Base-by-base conservation (phyloP, 805 yeast species). In the Pachysolen tannophilus region DNA sequence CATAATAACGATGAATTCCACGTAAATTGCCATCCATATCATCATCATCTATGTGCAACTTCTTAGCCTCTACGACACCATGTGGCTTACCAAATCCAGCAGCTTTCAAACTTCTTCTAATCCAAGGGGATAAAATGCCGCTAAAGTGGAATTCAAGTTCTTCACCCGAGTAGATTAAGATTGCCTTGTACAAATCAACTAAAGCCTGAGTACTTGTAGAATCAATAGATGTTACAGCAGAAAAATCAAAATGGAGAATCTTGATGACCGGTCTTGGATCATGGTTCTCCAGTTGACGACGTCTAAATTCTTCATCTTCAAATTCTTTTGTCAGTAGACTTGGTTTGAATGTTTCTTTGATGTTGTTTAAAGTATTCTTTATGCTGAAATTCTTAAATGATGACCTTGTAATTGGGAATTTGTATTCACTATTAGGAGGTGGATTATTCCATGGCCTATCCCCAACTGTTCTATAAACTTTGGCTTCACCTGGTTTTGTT, bases 371-470 rank as follows among this genome's bases (percentile, higher is more conserved):
- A n/a, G n/a, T n/a, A n/a, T n/a, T n/a, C n/a, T n/a, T n/a, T n/a
- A n/a, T n/a, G 20, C 9, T 14, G 3, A 27, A 27, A 14, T 27
- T 14, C 13, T 14, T 27, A 15, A 46, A 28, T 47, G 45, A 39
- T 50, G 50, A 14, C 42, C n/a, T 40, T 53, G 59, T 13, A 60
- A 63, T 20, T n/a, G 40, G 40, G 53, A 64, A 58, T 30, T 49
- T 53, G 42, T 68, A 59, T 27, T 69, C 83, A 43, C 94, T 94
- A 10, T 33, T 26, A 9, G 33, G 31, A 11, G 36, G 36, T 13
- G 87, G 87, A 50, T 87, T 90, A 53, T 87, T 87, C 95, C 96
- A 88, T 14, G 95, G 88, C 43, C 87, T 71, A 38, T 80, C 79
- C 28, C 82, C 76, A 20, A 61, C 50, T 39, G 63, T 45, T 46